A percentile compares a stretch with the other conserved stretches of the same genome.
Evolutionary conservation across 805 yeast species (phyloP).

Genomic region (Candida vartiovaarae): DNA sequence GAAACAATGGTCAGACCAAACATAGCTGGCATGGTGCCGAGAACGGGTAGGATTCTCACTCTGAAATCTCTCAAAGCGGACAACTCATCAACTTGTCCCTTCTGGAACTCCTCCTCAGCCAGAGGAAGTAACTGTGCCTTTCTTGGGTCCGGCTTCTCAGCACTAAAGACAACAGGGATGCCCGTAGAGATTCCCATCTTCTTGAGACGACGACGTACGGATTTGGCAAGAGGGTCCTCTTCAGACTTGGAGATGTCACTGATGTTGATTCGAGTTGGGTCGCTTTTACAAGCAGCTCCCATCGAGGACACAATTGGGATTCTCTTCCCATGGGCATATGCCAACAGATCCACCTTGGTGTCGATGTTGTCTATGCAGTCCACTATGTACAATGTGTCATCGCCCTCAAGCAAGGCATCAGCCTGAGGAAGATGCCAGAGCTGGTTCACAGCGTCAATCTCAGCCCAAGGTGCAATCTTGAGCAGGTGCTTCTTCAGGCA

Average conservation of each 20-base stretch:
- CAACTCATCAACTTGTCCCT: slow-evolving; percentile 81
- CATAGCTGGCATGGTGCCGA: slow-evolving; percentile 96
- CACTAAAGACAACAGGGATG: slow-evolving; percentile 83
- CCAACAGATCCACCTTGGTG: slow-evolving; percentile 87
- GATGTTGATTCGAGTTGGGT: slow-evolving; percentile 84
- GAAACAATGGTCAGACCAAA: slow-evolving; percentile 91
- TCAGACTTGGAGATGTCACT: slow-evolving; percentile 86
- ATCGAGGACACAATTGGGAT: slow-evolving; percentile 81
- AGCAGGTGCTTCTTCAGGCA: slow-evolving; percentile 63
- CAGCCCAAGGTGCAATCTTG: slow-evolving; percentile 90
- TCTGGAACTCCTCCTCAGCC: slow-evolving; percentile 70
- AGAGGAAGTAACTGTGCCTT: slow-evolving; percentile 85
- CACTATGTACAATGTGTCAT: slow-evolving; percentile 68
- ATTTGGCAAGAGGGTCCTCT: slow-evolving; percentile 88
- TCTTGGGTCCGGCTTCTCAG: slow-evolving; percentile 94
- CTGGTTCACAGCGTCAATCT: slow-evolving; percentile 69
- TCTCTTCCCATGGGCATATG: slow-evolving; percentile 54
- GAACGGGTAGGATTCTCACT: slow-evolving; percentile 89
- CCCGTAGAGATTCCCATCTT: slow-evolving; percentile 68
- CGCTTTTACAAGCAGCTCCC: slow-evolving; percentile 97
- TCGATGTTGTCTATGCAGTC: slow-evolving; percentile 97
- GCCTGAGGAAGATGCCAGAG: slow-evolving; percentile 69
- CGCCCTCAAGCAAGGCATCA: slow-evolving; percentile 47
- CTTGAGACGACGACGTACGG: slow-evolving; percentile 80
- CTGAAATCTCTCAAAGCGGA: slow-evolving; percentile 86